A percentile compares a stretch with the other conserved stretches of the same genome.
These are phyloP conservation scores for Neospora caninum DNA, from an alignment of 169 alveolate genomes.

Conservation along the genomic window DNA sequence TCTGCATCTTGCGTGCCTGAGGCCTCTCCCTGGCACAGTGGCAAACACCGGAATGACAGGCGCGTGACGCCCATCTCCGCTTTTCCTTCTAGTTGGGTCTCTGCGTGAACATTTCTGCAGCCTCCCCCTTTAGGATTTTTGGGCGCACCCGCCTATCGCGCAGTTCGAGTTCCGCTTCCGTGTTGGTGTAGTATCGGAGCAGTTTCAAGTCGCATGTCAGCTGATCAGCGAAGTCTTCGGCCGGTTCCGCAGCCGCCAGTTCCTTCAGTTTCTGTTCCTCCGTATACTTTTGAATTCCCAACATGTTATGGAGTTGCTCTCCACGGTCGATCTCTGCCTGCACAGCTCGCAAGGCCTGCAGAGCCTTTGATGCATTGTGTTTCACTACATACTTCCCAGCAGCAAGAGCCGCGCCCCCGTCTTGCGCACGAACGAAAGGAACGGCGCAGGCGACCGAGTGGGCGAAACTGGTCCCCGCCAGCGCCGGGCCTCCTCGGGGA, in stretches of 20 bases:
- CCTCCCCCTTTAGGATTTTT: too few species aligned
- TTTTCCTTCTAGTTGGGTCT: too few species aligned
- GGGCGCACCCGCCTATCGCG: neutral
- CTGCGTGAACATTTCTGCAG: too few species aligned
- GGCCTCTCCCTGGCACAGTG: too few species aligned
- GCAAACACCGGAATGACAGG: too few species aligned
- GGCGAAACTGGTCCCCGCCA: too few species aligned
- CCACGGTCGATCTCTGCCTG: neutral
- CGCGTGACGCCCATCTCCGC: too few species aligned
- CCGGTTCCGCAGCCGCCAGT: neutral
- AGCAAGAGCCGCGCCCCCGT: neutral
- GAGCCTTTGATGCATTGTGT: neutral
- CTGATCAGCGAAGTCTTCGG: neutral
- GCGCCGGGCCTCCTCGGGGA: too few species aligned
- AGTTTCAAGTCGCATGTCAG: neutral
- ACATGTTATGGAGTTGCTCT: neutral
- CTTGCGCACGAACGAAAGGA: neutral
- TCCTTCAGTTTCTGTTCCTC: neutral
- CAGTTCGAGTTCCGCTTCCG: neutral
- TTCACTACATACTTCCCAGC: neutral
- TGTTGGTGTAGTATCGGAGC: constrained; percentile 7
- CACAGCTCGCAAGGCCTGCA: neutral
- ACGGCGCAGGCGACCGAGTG: neutral
- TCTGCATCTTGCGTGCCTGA: too few species aligned
- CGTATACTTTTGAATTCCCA: constrained; percentile 13